Evolutionary conservation across 768 basidiomycete genomes (phyloP).

Genomic region (Phylloporus scabripes): DNA sequence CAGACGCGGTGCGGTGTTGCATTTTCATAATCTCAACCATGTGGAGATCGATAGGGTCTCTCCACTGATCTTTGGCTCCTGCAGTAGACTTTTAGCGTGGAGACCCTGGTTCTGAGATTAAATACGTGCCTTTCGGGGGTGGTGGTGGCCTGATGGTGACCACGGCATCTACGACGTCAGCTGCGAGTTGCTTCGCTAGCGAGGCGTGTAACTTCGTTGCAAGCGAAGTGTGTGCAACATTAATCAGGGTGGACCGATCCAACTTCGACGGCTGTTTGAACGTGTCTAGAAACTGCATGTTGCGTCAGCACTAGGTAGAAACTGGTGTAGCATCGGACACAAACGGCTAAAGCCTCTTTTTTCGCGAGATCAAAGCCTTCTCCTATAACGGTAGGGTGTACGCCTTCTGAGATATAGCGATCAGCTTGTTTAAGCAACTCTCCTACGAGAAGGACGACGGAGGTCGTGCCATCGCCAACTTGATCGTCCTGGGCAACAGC

Average conservation of each 20-base stretch:
- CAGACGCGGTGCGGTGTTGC: conserved; percentile 97
- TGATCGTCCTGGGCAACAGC: conserved; percentile 99
- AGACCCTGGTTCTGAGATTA: conserved; percentile 25
- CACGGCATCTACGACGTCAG: conserved; percentile 94
- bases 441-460: conserved; percentile 92
- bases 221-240: conserved; percentile 92
- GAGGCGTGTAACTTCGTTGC: conserved; percentile 83
- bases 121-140: conserved; percentile 49
- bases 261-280: conserved; percentile 77
- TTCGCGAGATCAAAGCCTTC: conserved; percentile 97
- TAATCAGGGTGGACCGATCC: conserved; percentile 87
- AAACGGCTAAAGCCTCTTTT: conserved; percentile 84
- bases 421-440: conserved; percentile 96
- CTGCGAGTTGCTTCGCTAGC: conserved; percentile 82
- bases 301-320: conserved; percentile 19
- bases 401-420: conserved; percentile 96
- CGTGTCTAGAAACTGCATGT: conserved; percentile 77
- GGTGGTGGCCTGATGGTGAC: conserved; percentile 74
- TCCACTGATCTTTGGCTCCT: conserved; percentile 65
- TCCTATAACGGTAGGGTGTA: conserved; percentile 93
- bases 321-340: conserved; percentile 30
- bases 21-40: conserved; percentile 99
- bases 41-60: conserved; percentile 93
- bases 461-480: conserved; percentile 98
- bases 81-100: conserved; percentile 21